Evolutionary conservation across 371 early-diverging fungal genomes (phyloP), one percentile per base, ranked within the genome.

Genomic region (Saksenaea oblongispora): DNA sequence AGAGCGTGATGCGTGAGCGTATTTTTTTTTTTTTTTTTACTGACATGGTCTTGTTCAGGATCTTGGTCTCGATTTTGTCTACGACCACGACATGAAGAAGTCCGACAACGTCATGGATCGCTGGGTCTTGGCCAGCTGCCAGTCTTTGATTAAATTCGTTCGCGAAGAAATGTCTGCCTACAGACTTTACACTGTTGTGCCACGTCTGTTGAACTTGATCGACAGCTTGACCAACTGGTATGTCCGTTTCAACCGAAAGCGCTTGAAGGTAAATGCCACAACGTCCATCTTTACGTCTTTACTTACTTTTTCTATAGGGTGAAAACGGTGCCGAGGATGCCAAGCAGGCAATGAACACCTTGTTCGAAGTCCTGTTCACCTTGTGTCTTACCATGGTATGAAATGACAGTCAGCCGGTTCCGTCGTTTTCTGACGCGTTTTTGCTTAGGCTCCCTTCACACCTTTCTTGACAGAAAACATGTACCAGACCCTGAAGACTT

Each of bases 191-290:
- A 96, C 97, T 37, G 97, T 99, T 31, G 93, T 97, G 0, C 95
- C 96, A 24, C 90, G 93, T 55, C 82, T 99, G 66, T 77, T 99
- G 64, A 81, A 79, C 62, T 91, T 98, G 76, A 91, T 99, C 67
- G 99, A 99, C 72, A 87, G 93, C 60, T 84, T 99, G 59, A 99
- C 98, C 71, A 99, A 99, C 83, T 99, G 99, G 99, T 99, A 99
- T 79, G 91, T 99, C 66, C 93, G 99, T 66, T 98, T 99, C 87
- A 99, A 99, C 88, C 93, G 99, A 66, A 94, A 93, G 78, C 89
- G 97, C 64, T 85, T 99, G 63, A 99, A 98, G 91, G 70, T 70
- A 57, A 58, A 34, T 5, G 14, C 56, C 24, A 11, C 31, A n/a
- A 47, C n/a, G n/a, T 55, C 1, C 2, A 1, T 10, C 36, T 9